Conservation (phyloP, 805 yeast genomes). For the Wickerhamomyces tratensis region DNA sequence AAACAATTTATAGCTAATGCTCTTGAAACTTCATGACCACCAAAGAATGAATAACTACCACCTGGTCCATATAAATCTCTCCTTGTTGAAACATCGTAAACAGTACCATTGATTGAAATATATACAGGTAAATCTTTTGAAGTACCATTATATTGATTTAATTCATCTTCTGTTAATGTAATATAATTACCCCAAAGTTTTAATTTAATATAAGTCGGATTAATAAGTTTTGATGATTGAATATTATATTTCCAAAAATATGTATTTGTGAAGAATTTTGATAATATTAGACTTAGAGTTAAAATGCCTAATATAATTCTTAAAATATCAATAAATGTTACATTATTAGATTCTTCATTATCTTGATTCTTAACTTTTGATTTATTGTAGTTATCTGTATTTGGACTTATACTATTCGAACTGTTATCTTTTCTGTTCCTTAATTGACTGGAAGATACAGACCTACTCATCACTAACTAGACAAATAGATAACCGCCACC, state of each 20-base stretch:
- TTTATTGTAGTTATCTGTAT: too few relatives aligned
- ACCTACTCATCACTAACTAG: too few relatives aligned
- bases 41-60: slow-evolving; percentile 36
- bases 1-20: slow-evolving; percentile 55
- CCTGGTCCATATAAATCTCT: slow-evolving; percentile 35
- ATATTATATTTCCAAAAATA: slow-evolving; percentile 41
- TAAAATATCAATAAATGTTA: slow-evolving; percentile 7
- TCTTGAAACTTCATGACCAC: slow-evolving; percentile 46
- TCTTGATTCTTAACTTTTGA: too few relatives aligned
- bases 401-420: too few relatives aligned
- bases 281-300: slow-evolving; percentile 3
- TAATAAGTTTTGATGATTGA: slow-evolving; percentile 20
- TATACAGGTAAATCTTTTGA: slow-evolving; percentile 34
- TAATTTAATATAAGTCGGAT: slow-evolving; percentile 23
- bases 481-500: too few relatives aligned
- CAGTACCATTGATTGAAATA: slow-evolving; percentile 39
- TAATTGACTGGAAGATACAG: too few relatives aligned
- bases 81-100: slow-evolving; percentile 42
- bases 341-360: too few relatives aligned
- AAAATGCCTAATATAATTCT: slow-evolving; percentile 14
- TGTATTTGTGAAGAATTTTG: slow-evolving; percentile 12
- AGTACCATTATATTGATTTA: slow-evolving; percentile 34
- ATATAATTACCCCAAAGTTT: slow-evolving; percentile 8
- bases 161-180: slow-evolving; percentile 26
- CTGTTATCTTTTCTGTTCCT: too few relatives aligned